These are phyloP conservation scores for Alternaria incomplexa DNA, from an alignment of 2,329 filamentous ascomycete genomes.

Conservation along the genomic window DNA sequence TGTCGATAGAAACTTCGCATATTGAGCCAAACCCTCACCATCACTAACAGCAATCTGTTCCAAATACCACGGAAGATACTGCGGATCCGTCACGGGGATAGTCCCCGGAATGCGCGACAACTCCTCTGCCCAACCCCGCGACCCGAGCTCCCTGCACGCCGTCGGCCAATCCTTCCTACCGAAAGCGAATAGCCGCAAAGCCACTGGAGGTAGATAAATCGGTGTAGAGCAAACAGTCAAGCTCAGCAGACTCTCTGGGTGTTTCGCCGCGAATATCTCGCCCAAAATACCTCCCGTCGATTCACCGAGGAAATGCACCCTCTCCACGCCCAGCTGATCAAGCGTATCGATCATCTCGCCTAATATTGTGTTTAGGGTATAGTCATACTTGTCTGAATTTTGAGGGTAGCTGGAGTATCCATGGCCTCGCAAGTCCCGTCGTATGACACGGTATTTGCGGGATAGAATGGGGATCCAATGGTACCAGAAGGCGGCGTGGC, in stretches of 20 bases:
- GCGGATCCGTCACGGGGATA: conserved; percentile 32
- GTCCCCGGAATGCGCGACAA: conserved; percentile 39
- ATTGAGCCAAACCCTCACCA: conserved; percentile 42
- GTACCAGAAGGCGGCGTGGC: conserved; percentile 45
- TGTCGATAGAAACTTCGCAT: conserved; percentile 42
- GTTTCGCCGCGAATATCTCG: conserved; percentile 40
- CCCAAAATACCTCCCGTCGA: conserved; percentile 45
- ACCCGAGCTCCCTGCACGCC: conserved; percentile 38
- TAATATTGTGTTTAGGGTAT: conserved; percentile 35
- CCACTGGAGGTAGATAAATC: conserved; percentile 32
- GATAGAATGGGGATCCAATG: conserved; percentile 46
- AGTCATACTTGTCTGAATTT: conserved; percentile 17
- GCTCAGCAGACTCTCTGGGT: conserved; percentile 37
- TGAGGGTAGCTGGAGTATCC: conserved; percentile 35
- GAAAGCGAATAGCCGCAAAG: conserved; percentile 42
- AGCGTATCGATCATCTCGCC: conserved; percentile 44
- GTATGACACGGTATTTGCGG: conserved; percentile 39
- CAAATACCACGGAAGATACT: conserved; percentile 43
- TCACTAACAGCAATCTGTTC: conserved; percentile 32
- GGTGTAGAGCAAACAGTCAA: conserved; percentile 44
- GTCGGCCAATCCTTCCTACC: conserved; percentile 33
- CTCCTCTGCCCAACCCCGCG: conserved; percentile 41
- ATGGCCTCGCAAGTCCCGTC: conserved; percentile 45
- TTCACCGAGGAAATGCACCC: conserved; percentile 46
- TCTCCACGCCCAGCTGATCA: conserved; percentile 38